A percentile compares a stretch with the other conserved stretches of the same genome.
Conservation (phyloP, 169 alveolate genomes). For the Plasmodium adleri region DNA sequence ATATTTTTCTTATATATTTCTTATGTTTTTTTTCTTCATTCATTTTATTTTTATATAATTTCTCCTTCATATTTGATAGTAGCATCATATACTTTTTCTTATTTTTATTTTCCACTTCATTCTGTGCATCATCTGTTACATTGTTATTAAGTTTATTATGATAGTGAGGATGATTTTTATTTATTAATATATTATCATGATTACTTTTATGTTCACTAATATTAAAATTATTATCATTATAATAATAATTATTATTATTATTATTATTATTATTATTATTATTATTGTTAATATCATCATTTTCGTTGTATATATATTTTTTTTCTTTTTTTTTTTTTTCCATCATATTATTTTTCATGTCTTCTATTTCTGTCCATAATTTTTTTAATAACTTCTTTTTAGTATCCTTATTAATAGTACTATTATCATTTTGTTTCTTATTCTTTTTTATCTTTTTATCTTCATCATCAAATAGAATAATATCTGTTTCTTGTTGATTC, state of each 20-base stretch:
- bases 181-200: not conserved
- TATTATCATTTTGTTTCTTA: too few species aligned
- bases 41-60: constrained; percentile 3
- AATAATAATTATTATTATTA: not conserved
- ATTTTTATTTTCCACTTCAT: not conserved
- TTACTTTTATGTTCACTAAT: not conserved
- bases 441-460: not conserved
- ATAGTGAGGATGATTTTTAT: not conserved
- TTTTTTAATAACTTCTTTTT: constrained; percentile 12
- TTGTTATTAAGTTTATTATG: not conserved
- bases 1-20: constrained; percentile 25
- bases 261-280: not conserved
- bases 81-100: not conserved
- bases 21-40: constrained; percentile 11
- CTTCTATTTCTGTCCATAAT: constrained; percentile 4
- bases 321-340: not conserved
- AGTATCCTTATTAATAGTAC: not conserved
- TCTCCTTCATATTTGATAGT: constrained; percentile 8
- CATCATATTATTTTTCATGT: constrained; percentile 8
- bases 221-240: not conserved
- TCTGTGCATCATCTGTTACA: not conserved
- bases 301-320: not conserved
- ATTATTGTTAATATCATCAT: not conserved
- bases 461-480: not conserved
- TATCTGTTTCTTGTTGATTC: not conserved